Evolutionary conservation across 495 filamentous ascomycete species (phyloP).

Genomic region (Penicillium pancosmium): DNA sequence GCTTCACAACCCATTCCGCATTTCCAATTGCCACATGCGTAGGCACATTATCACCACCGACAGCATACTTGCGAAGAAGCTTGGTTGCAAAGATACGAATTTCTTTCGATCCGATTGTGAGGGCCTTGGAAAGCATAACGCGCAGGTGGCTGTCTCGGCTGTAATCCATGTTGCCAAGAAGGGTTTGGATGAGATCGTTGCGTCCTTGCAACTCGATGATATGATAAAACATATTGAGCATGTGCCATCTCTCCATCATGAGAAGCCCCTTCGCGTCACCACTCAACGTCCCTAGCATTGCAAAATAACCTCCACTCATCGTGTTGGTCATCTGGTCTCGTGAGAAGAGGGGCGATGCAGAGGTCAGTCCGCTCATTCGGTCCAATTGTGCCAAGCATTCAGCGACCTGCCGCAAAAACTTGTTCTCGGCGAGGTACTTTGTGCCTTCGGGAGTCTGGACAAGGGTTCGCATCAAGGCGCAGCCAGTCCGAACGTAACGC

Average conservation of each 20-base stretch:
- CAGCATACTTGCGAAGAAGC: slow-evolving; percentile 79
- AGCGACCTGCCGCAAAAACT: slow-evolving; percentile 87
- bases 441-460: slow-evolving; percentile 83
- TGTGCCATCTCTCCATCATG: slow-evolving; percentile 94
- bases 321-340: slow-evolving; percentile 79
- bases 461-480: slow-evolving; percentile 81
- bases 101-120: slow-evolving; percentile 88
- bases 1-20: slow-evolving; percentile 92
- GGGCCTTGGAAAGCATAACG: slow-evolving; percentile 88
- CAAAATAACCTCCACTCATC: slow-evolving; percentile 88
- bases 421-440: slow-evolving; percentile 85
- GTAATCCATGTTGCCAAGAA: slow-evolving; percentile 91
- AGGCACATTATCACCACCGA: slow-evolving; percentile 38
- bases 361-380: slow-evolving; percentile 86
- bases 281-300: slow-evolving; percentile 84
- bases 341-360: slow-evolving; percentile 85
- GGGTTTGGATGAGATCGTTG: slow-evolving; percentile 83
- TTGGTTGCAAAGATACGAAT: slow-evolving; percentile 87
- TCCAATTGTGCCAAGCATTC: slow-evolving; percentile 95
- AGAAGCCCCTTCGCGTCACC: slow-evolving; percentile 77
- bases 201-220: slow-evolving; percentile 89
- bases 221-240: slow-evolving; percentile 99
- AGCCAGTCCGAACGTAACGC: slow-evolving; percentile 88
- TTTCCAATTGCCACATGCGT: slow-evolving; percentile 42
- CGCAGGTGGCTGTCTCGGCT: slow-evolving; percentile 84